Conservation (phyloP, 2,329 filamentous ascomycete species). For the Calonectria crousiana region DNA sequence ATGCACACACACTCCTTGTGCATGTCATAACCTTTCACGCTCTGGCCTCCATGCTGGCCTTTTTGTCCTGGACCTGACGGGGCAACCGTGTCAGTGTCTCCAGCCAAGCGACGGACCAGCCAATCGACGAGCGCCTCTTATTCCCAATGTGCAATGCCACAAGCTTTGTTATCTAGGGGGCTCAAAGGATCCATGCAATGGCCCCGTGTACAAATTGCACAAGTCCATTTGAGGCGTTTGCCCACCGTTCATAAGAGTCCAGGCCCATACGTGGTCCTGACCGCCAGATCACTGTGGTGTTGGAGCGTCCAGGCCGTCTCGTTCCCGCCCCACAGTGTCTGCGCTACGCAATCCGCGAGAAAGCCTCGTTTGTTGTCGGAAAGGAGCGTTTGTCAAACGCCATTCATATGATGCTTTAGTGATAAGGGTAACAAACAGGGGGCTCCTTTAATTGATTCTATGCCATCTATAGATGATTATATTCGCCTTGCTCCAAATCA, state of each 20-base stretch:
- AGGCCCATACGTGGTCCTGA: slow-evolving; percentile 12
- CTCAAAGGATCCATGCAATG: slow-evolving; percentile 23
- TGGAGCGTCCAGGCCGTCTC: slow-evolving; percentile 18
- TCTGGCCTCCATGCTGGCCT: slow-evolving; percentile 39
- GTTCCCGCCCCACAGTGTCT: slow-evolving; percentile 11
- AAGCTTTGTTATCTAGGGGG: slow-evolving; percentile 27
- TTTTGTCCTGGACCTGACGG: slow-evolving; percentile 48
- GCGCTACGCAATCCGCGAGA: neutral
- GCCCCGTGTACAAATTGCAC: slow-evolving; percentile 20
- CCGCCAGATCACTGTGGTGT: slow-evolving; percentile 22
- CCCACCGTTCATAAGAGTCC: slow-evolving; percentile 15
- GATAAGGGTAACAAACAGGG: neutral
- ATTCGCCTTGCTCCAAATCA: neutral
- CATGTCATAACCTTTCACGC: slow-evolving; percentile 40
- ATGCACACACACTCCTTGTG: slow-evolving; percentile 36
- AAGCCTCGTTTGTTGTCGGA: neutral
- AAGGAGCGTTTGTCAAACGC: neutral
- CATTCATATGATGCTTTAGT: neutral
- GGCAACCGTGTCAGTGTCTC: slow-evolving; percentile 43
- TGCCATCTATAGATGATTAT: neutral
- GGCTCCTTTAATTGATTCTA: neutral
- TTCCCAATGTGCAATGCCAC: slow-evolving; percentile 27
- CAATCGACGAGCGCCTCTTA: slow-evolving; percentile 38
- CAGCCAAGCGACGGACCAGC: slow-evolving; percentile 30
- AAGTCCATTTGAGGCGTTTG: slow-evolving; percentile 22